Percentiles rank a stretch among this genome's conserved stretches.
phyloP scores from a whole-genome alignment of 108 stramenopile species.

The Craspedostauros australis region DNA sequence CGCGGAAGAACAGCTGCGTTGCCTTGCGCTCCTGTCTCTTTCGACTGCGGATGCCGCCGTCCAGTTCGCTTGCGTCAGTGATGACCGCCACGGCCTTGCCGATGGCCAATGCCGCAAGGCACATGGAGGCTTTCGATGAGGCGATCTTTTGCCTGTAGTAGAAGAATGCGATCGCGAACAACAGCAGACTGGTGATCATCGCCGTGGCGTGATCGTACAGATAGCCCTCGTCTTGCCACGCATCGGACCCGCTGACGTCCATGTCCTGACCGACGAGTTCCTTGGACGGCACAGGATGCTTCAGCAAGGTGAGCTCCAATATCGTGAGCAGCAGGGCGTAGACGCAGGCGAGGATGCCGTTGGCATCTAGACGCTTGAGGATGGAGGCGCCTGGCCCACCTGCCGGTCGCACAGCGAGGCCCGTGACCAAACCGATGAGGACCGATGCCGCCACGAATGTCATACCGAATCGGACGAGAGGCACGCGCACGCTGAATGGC shows the following conservation, averaged over 20 bases:
- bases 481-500: constrained; percentile 27
- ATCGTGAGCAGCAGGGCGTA: constrained; percentile 38
- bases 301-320: constrained; percentile 53
- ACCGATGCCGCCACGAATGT: constrained; percentile 32
- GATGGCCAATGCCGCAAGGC: constrained; percentile 31
- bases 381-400: constrained; percentile 43
- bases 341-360: constrained; percentile 38
- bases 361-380: constrained; percentile 49
- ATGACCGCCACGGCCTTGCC: constrained; percentile 55
- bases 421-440: constrained; percentile 44
- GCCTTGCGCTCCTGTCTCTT: constrained; percentile 7
- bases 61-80: constrained; percentile 41
- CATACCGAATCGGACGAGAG: constrained; percentile 49
- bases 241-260: constrained; percentile 44
- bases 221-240: too few species aligned
- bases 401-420: constrained; percentile 50
- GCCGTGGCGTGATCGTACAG: constrained; percentile 51
- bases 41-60: constrained; percentile 17
- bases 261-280: constrained; percentile 28
- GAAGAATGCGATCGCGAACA: constrained; percentile 24
- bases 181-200: constrained; percentile 38
- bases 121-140: constrained; percentile 17
- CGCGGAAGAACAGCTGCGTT: constrained; percentile 30
- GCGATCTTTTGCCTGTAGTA: constrained; percentile 36
- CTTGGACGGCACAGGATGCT: constrained; percentile 35